Base-by-base conservation (phyloP, 441 rosid species). In the Theobroma grandiflorum region DNA sequence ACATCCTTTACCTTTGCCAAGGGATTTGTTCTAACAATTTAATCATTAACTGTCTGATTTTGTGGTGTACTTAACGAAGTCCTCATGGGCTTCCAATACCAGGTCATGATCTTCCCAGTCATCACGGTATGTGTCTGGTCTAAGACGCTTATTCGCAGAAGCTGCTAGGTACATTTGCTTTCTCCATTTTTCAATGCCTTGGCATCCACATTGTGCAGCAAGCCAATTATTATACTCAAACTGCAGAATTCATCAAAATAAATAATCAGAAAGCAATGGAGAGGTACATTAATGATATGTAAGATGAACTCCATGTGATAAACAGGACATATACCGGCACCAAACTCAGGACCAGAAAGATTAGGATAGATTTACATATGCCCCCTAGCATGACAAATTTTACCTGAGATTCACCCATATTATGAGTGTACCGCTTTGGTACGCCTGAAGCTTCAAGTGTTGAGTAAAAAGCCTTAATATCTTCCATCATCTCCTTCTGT, bases 371-470 rank as follows among this genome's bases (percentile, higher is more conserved):
- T 50, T 50, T 4, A 2, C 2, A 26, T 26, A 26, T 26, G 31
- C 31, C 31, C 31, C 31, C 49, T 10, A n/a, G n/a, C 4, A 10
- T 4, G 33, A 53, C 6, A 9, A 33, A 35, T 4, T 16, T 76
- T 89, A 90, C 95, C 87, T 87, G 90, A 80, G 53, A 22, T 5
- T 37, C 67, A 47, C 62, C 79, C 66, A 88, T 22, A 42, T 50
- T 40, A 85, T 95, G 98, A 55, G 97, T 82, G 81, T 90, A 85
- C 47, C 89, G 86, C 80, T 91, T 94, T 8, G 99, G 92, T 77
- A 75, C 15, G 18, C 90, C 83, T 9, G 73, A 61, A 74, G 88
- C 90, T 79, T 89, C 90, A 22, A 85, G 89, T 22, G 72, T 49
- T 6, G 85, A 84, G 71, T 93, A 95, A 58, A 88, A 88, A n/a